A percentile compares a stretch with the other conserved stretches of the same genome.
These are phyloP conservation scores for Globisporangium splendens DNA, from an alignment of 352 stramenopile genomes.

Conservation along the genomic window DNA sequence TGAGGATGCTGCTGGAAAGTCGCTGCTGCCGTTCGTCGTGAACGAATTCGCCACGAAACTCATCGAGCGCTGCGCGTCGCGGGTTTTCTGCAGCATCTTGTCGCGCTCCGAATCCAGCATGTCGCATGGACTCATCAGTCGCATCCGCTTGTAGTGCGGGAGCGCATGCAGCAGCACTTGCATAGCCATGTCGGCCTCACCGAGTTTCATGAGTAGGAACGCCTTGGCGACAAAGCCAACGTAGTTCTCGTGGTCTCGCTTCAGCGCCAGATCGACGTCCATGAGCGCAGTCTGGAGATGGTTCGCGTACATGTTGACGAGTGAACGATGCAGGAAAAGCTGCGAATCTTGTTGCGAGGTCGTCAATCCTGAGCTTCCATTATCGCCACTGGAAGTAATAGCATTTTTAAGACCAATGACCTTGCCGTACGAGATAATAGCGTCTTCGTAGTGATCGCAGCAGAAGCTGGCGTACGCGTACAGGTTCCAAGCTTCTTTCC, in stretches of 20 bases:
- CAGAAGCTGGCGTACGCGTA: conserved; percentile 47
- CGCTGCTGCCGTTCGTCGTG: not conserved
- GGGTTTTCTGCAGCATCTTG: conserved; percentile 17
- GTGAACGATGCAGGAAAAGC: conserved; percentile 35
- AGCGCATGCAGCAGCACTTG: conserved; percentile 29
- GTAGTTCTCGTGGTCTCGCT: conserved; percentile 39
- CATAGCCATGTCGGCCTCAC: conserved; percentile 16
- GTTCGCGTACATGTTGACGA: conserved; percentile 25
- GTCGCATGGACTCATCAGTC: conserved; percentile 18
- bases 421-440: conserved; percentile 30
- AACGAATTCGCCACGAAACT: conserved; percentile 14
- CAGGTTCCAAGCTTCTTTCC: conserved; percentile 35
- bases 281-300: conserved; percentile 19
- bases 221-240: conserved; percentile 40
- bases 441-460: conserved; percentile 21
- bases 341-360: conserved; percentile 20
- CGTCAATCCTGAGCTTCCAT: not conserved
- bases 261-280: conserved; percentile 37
- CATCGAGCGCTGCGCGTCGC: conserved; percentile 1
- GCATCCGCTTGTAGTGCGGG: conserved; percentile 32
- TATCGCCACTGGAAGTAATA: not conserved
- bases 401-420: conserved; percentile 26
- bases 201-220: conserved; percentile 22
- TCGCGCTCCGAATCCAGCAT: conserved; percentile 21
- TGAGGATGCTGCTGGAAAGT: not conserved